Base-by-base conservation (phyloP, 768 basidiomycete genomes). In the Serendipita sp. region DNA sequence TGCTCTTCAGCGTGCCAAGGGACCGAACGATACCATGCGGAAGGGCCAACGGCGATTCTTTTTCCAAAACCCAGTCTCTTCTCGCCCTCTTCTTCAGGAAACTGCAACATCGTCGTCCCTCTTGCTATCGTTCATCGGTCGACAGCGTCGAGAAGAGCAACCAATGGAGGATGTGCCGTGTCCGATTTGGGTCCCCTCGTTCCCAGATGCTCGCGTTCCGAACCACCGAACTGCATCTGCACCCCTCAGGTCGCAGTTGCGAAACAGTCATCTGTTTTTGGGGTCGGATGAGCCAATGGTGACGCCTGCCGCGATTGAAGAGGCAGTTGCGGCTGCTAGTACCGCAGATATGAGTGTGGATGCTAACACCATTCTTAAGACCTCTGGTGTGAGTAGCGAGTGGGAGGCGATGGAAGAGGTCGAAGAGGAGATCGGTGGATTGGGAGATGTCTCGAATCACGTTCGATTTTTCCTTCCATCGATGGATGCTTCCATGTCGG, bases 241-340 rank as follows among this genome's bases (percentile, higher is more conserved):
- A n/a, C 48, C 48, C n/a, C 48, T 50, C 48, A 50, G n/a, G 48
- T 50, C 48, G n/a, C 48, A 50, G n/a, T 31, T 50, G n/a, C 48
- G 48, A 18, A 50, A 31, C n/a, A 31, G 48, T 40, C 40, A 13
- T 40, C 40, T 40, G 8, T 50, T 50, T 31, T n/a, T 50, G 5
- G 48, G 48, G n/a, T 18, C 48, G 8, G 18, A 18, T 5, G 48
- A 50, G n/a, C 48, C 48, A 50, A 5, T 50, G n/a, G 48, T 50
- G 29, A 50, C 48, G 6, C n/a, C 6, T 31, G 29, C 48, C n/a
- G 48, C 48, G 29, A 50, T 50, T n/a, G 48, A 50, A n/a, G 48
- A 50, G 6, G 48, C 48, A 8, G 48, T 50, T 31, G 5, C n/a
- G 18, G 48, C 48, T 0, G 0, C 48, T 40, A 40, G 40, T 23